Base-by-base conservation (phyloP, 345 rosid genomes). In the Clarkia xantiana region DNA sequence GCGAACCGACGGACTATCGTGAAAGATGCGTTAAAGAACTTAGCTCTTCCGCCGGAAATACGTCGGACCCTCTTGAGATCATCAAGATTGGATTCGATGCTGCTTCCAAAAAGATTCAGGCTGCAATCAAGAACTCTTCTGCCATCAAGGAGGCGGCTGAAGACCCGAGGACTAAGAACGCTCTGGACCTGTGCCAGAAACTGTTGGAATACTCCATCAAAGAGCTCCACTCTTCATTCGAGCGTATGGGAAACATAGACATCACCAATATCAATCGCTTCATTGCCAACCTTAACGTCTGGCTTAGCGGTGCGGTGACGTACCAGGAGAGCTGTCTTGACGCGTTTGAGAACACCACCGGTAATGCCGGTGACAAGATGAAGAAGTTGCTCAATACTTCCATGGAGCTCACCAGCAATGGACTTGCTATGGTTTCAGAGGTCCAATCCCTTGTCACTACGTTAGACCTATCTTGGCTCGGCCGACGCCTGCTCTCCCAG, bases 301-400 rank as follows among this genome's bases (percentile, higher is more conserved):
- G 90, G 95, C 73, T 82, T 6, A 81, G 94, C 34, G 95, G 84
- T 22, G 68, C 97, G 15, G 47, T 76, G 10, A 88, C 94, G 0
- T 82, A 72, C 61, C 84, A 85, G 52, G 70, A 82, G 36, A 86
- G 82, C 4, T 90, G 97, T 59, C 34, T 80, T 11, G 94, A 85
- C 4, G 73, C 77, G 1, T 85, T 90, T 47, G 56, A 58, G 14
- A 82, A 90, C 61, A 71, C 80, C 1, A 70, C 80, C 0, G 66
- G 64, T 2, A 48, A 48, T 0, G 75, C 78, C 0, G 74, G 64
- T 0, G 22, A 59, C 13, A 79, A 77, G 13, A 78, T 90, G 82
- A 62, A 51, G 44, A 44, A 53, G 10, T 18, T 79, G 15, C 53
- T 85, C 53, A 42, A 46, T 42, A 49, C 58, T 15, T 65, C 91